Conservation (phyloP, 169 alveolate species). For the Cryptosporidium muris region DNA sequence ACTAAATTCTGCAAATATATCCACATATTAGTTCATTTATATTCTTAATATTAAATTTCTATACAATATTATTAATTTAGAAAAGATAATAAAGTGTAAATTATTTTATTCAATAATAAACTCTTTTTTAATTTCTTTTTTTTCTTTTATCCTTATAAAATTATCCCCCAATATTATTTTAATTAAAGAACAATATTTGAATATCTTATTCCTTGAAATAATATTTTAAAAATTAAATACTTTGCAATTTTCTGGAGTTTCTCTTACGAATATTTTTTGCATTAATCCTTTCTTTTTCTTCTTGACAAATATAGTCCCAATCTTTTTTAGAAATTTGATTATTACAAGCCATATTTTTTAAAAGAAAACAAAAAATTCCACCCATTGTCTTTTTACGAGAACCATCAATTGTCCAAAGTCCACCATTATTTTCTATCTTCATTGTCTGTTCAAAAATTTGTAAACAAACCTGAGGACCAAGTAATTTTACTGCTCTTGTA, state of each 20-base stretch:
- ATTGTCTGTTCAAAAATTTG: slow-evolving; percentile 81
- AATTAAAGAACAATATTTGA: too few relatives aligned
- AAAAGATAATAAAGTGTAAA: too few relatives aligned
- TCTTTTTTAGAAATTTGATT: slow-evolving; percentile 83
- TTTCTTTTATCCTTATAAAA: too few relatives aligned
- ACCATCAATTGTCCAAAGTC: slow-evolving; percentile 85
- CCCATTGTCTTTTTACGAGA: slow-evolving; percentile 86
- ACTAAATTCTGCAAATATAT: too few relatives aligned
- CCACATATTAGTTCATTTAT: too few relatives aligned
- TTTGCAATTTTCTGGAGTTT: slow-evolving; percentile 2
- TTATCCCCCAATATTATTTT: too few relatives aligned
- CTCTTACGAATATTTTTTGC: slow-evolving; percentile 75
- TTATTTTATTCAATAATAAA: too few relatives aligned
- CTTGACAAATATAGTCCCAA: slow-evolving; percentile 83
- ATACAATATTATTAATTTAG: too few relatives aligned
- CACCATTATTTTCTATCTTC: slow-evolving; percentile 85
- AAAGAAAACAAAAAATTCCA: slow-evolving; percentile 86
- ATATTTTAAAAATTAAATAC: too few relatives aligned
- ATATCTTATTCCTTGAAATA: too few relatives aligned
- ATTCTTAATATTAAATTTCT: too few relatives aligned
- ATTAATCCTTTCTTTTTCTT: slow-evolving; percentile 82
- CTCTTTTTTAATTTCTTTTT: too few relatives aligned
- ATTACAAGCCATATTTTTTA: slow-evolving; percentile 81
- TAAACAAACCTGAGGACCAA: slow-evolving; percentile 81
- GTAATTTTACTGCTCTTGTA: slow-evolving; percentile 79